Percentiles rank a stretch among this genome's conserved stretches.
These are phyloP conservation scores for Gracilariopsis chorda DNA, from an alignment of 23 red algal genomes.

Conservation along the genomic window DNA sequence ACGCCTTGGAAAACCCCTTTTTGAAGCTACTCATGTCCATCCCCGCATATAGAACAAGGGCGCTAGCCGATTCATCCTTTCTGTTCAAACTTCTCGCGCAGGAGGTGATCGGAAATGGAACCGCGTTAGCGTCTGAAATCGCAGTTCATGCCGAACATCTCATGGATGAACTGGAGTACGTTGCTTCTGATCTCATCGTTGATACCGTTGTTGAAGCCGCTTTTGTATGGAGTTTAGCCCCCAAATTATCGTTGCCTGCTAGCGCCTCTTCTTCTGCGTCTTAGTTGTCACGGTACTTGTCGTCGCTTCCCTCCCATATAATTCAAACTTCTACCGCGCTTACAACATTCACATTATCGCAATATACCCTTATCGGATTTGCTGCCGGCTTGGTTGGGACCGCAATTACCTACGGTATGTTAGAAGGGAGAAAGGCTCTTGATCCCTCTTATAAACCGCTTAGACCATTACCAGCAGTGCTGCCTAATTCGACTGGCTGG, in stretches of 20 bases:
- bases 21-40: conserved; percentile 31
- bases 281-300: conserved; percentile 4
- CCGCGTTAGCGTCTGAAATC: conserved; percentile 83
- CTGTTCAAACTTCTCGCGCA: conserved; percentile 91
- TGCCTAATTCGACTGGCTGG: conserved; percentile 85
- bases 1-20: conserved; percentile 13
- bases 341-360: conserved; percentile 58
- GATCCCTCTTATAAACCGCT: conserved; percentile 64
- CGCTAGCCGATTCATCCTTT: conserved; percentile 84
- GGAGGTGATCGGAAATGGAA: conserved; percentile 97
- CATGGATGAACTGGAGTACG: conserved; percentile 96
- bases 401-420: conserved; percentile 83
- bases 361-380: conserved; percentile 88
- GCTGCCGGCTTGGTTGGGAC: conserved; percentile 93
- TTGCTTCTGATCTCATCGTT: conserved; percentile 90
- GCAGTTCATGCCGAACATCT: conserved; percentile 85
- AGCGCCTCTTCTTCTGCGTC: neutral
- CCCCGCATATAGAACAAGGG: conserved; percentile 69
- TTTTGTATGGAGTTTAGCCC: conserved; percentile 95
- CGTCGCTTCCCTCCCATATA: conserved; percentile 66
- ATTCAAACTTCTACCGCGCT: conserved; percentile 75
- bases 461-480: conserved; percentile 78
- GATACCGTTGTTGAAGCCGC: conserved; percentile 98
- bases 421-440: conserved; percentile 71
- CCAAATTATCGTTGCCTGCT: conserved; percentile 15